Conservation (phyloP, 768 basidiomycete genomes). For the Xanthoconium stramineum region DNA sequence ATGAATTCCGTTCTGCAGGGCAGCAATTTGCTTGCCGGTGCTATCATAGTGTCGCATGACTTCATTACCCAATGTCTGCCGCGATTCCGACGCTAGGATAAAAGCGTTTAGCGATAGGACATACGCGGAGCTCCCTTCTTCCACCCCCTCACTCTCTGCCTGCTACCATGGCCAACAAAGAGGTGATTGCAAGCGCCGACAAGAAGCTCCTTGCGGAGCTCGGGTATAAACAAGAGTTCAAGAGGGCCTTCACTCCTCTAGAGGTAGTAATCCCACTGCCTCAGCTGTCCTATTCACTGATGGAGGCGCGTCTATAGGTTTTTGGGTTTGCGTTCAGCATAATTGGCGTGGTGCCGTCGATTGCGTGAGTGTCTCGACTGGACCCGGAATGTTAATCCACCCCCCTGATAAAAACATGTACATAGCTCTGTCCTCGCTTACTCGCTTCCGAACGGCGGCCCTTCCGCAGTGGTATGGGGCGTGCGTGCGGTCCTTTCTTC, state of each 20-base stretch:
- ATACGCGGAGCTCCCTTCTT: not conserved
- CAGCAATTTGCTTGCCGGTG: not conserved
- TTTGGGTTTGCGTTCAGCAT: conserved; percentile 72
- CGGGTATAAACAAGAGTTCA: conserved; percentile 39
- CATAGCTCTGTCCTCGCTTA: conserved; percentile 42
- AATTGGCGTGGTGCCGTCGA: conserved; percentile 65
- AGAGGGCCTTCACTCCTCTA: conserved; percentile 34
- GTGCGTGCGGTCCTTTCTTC: conserved; percentile 20
- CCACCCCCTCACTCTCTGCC: not conserved
- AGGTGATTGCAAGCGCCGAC: conserved; percentile 19
- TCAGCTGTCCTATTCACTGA: not conserved
- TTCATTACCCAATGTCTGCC: not conserved
- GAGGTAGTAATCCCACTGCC: conserved; percentile 17
- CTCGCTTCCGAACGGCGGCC: conserved; percentile 51
- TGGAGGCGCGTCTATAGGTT: conserved; percentile 39
- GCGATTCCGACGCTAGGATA: not conserved
- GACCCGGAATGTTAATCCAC: not conserved
- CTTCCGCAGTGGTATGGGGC: conserved; percentile 46
- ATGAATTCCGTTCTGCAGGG: not conserved
- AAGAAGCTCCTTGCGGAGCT: conserved; percentile 33
- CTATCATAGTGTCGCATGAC: not conserved
- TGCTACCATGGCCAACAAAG: conserved; percentile 14
- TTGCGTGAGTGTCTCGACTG: conserved; percentile 43
- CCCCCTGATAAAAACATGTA: not conserved
- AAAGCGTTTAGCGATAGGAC: not conserved